A percentile compares a stretch with the other conserved stretches of the same genome.
Conservation (phyloP, 345 rosid species). For the Populus ilicifolia region DNA sequence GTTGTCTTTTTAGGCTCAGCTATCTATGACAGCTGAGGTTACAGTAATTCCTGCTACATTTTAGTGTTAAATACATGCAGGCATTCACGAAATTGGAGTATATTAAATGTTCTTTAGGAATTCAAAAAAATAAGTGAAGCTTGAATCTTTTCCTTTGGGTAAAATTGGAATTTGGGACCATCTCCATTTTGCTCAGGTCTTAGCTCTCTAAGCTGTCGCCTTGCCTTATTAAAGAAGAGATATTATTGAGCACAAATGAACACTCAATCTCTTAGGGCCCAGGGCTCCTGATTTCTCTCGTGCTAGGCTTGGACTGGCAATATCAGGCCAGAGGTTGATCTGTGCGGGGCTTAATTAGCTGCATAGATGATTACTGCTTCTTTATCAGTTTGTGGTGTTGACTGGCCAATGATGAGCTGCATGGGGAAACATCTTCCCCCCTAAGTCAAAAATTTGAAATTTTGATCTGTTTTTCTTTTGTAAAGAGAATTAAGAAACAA, state of each 20-base stretch:
- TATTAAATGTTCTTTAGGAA: not conserved
- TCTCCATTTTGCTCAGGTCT: not conserved
- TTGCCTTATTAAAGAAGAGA: not conserved
- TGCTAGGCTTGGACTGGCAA: not conserved
- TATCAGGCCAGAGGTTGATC: not conserved
- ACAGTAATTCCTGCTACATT: not conserved
- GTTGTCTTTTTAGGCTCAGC: not conserved
- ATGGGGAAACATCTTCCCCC: not conserved
- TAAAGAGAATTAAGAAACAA: not conserved
- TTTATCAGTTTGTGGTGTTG: not conserved
- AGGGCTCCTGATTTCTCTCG: not conserved
- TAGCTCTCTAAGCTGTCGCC: not conserved
- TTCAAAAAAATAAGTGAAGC: not conserved
- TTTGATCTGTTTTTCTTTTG: not conserved
- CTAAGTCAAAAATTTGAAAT: not conserved
- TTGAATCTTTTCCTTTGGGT: not conserved
- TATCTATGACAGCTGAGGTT: not conserved
- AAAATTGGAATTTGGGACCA: not conserved
- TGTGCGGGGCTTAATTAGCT: not conserved
- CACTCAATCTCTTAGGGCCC: not conserved
- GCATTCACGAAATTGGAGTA: not conserved
- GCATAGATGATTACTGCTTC: not conserved
- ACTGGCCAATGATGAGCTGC: not conserved
- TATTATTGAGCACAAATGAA: not conserved
- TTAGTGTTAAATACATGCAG: not conserved